Base-by-base conservation (phyloP, 225 moss, liverwort and hornwort genomes). In the Sphagnum tenellum region DNA sequence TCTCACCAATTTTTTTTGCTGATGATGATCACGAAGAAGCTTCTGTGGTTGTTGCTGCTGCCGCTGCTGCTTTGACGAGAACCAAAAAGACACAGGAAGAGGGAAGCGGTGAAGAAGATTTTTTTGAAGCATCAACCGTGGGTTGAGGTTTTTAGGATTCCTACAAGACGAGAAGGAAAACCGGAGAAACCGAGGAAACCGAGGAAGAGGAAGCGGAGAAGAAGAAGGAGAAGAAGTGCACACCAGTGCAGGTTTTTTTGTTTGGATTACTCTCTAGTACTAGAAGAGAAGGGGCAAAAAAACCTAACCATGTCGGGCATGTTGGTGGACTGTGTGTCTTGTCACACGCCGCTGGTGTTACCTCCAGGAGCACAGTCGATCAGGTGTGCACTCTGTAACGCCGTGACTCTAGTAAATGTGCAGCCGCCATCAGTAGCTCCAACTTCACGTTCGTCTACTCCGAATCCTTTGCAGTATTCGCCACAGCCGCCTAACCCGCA, bases 401-500 rank as follows among this genome's bases (percentile, higher is more conserved):
- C 85, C 46, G 69, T 93, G 12, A 90, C 90, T 45, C 79, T 12
- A 51, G 59, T 44, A 69, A 78, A 46, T 69, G 75, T 46, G 74
- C 82, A 61, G 60, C 50, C 9, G 69, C 77, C 69, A 61, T 70
- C 85, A 55, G 49, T 69, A 7, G 13, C 84, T 72, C 55, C 61
- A 11, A 59, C 68, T 5, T 66, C 71, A 48, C 78, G 78, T 60
- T 75, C 71, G 5, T 53, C 63, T 67, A 63, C 70, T 53, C 46
- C 75, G 9, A 54, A 59, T 11, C 55, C 50, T 54, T 81, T 83
- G 52, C 93, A 89, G 67, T 86, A 90, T 57, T 76, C 90, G 5
- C 96, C 93, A 44, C 76, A 87, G 74, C 85, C 93, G 65, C 89
- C 90, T 13, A 88, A 84, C 76, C 68, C 69, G 46, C 90, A 92